These are phyloP conservation scores for Plantago ovata DNA, from an alignment of 257 asterid genomes.

Conservation along the genomic window DNA sequence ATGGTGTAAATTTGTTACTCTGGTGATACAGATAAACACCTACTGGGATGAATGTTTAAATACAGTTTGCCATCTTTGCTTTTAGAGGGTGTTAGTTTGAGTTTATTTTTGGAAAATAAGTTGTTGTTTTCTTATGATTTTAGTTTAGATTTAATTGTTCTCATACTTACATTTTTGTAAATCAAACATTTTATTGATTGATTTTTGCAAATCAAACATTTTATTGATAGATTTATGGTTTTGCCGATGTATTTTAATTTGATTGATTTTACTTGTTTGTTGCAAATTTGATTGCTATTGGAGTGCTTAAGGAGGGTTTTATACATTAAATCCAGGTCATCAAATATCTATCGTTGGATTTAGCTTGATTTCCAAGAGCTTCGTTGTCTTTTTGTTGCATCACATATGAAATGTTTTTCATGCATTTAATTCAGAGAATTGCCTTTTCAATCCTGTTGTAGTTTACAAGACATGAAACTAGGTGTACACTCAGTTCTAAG, in stretches of 20 bases:
- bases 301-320: not conserved
- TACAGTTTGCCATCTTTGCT: not conserved
- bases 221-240: no score
- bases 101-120: not conserved
- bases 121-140: not conserved
- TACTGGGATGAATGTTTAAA: no score
- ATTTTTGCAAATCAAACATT: no score
- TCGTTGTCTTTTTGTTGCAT: not conserved
- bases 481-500: no score
- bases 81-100: not conserved
- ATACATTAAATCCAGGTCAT: not conserved
- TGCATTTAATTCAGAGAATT: no score
- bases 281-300: conserved; percentile 1
- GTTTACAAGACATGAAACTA: no score
- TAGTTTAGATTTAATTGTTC: not conserved
- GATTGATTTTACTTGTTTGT: not conserved
- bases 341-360: not conserved
- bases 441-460: no score
- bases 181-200: no score
- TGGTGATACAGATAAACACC: not conserved
- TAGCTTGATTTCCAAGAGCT: not conserved
- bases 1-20: not conserved
- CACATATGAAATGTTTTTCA: not conserved
- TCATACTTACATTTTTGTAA: no score
- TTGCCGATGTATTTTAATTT: not conserved